Percentiles rank a stretch among this genome's conserved stretches.
Evolutionary conservation across 2,329 filamentous ascomycete species (phyloP).

Genomic region (Leptoxyphium fumago): DNA sequence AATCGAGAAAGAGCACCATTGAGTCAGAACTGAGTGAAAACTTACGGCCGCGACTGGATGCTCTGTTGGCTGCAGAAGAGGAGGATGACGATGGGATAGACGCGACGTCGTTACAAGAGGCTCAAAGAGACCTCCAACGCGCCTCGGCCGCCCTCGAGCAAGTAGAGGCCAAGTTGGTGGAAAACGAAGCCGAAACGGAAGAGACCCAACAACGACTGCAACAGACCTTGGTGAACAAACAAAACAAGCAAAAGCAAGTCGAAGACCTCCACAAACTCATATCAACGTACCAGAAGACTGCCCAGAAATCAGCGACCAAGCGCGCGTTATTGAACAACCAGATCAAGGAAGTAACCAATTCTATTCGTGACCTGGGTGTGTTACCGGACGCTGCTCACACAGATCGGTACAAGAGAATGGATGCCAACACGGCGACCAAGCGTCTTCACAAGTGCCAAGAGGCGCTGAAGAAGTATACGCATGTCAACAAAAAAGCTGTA

Average conservation of each 20-base stretch:
- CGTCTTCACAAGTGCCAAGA: slow-evolving; percentile 85
- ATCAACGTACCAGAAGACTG: slow-evolving; percentile 70
- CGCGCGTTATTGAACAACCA: slow-evolving; percentile 66
- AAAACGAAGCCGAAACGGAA: slow-evolving; percentile 63
- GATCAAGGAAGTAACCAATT: slow-evolving; percentile 66
- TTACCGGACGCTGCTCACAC: slow-evolving; percentile 87
- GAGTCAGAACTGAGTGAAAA: slow-evolving; percentile 86
- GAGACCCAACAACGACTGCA: slow-evolving; percentile 38
- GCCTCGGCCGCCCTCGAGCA: slow-evolving; percentile 52
- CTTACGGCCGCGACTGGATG: slow-evolving; percentile 71
- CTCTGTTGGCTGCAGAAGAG: slow-evolving; percentile 62
- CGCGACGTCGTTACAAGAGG: slow-evolving; percentile 54
- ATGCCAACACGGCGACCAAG: slow-evolving; percentile 49
- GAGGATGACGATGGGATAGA: slow-evolving; percentile 44
- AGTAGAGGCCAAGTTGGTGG: slow-evolving; percentile 53
- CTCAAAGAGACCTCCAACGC: slow-evolving; percentile 67
- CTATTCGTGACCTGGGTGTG: slow-evolving; percentile 84
- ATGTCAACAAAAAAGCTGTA: slow-evolving; percentile 98
- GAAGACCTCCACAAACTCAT: slow-evolving; percentile 65
- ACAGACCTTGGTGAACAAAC: slow-evolving; percentile 43
- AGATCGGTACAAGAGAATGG: slow-evolving; percentile 65
- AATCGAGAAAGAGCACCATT: slow-evolving; percentile 65
- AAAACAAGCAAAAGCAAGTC: slow-evolving; percentile 54
- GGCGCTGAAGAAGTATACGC: slow-evolving; percentile 85
- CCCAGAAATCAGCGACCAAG: slow-evolving; percentile 85